These are phyloP conservation scores for Aspergillus pseudoterreus DNA, from an alignment of 2,329 filamentous ascomycete genomes.

Conservation along the genomic window DNA sequence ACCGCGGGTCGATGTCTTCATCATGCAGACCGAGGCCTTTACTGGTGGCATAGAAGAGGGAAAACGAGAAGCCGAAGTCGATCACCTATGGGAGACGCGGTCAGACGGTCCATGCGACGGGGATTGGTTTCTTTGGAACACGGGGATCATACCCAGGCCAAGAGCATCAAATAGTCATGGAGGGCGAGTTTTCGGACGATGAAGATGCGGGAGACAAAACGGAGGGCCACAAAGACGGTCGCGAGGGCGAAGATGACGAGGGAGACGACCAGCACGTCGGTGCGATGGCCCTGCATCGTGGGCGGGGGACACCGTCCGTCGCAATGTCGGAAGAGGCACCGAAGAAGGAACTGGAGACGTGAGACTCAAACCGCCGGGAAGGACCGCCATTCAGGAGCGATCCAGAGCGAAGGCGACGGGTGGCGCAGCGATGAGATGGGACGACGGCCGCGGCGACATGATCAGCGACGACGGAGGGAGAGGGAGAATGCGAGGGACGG, in stretches of 20 bases:
- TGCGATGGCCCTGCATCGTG: slow-evolving; percentile 33
- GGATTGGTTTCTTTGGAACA: too few species aligned
- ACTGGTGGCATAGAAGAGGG: slow-evolving; percentile 43
- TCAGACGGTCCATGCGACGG: not conserved
- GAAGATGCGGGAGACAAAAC: slow-evolving; percentile 67
- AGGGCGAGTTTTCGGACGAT: slow-evolving; percentile 68
- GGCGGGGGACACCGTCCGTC: not conserved
- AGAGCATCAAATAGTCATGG: slow-evolving; percentile 78
- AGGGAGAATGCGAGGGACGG: not conserved
- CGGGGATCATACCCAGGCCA: slow-evolving; percentile 62
- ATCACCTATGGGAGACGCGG: slow-evolving; percentile 28
- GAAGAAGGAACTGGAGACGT: too few species aligned
- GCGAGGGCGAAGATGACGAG: slow-evolving; percentile 58
- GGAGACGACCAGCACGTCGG: slow-evolving; percentile 40
- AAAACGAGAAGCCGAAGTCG: slow-evolving; percentile 45
- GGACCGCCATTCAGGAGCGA: not conserved
- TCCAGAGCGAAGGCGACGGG: not conserved
- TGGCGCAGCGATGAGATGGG: not conserved
- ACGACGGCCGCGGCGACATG: not conserved
- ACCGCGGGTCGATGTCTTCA: slow-evolving; percentile 28
- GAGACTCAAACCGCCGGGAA: too few species aligned
- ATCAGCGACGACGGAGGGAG: not conserved
- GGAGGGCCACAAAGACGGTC: slow-evolving; percentile 69
- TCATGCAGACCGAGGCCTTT: slow-evolving; percentile 44
- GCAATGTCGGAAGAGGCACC: too few species aligned